A percentile compares a stretch with the other conserved stretches of the same genome.
Evolutionary conservation across 208 protist species (phyloP).

Genomic region (Leishmania aethiopica): DNA sequence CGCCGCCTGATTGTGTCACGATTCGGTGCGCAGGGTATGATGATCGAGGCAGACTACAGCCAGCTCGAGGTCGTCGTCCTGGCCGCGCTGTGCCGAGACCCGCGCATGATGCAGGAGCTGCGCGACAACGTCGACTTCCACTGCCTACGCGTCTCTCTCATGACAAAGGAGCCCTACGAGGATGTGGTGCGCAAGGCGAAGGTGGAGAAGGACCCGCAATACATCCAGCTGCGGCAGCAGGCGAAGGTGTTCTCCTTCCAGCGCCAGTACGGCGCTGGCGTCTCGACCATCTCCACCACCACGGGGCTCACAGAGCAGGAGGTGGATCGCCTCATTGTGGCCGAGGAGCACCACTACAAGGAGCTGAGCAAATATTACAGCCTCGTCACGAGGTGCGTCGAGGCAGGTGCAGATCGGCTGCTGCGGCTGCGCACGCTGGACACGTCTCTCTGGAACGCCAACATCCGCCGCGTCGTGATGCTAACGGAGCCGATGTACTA

Average conservation of each 20-base stretch:
- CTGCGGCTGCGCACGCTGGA: slow-evolving; percentile 80
- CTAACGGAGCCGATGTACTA: slow-evolving; percentile 85
- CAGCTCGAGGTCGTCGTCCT: slow-evolving; percentile 92
- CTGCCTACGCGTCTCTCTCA: slow-evolving; percentile 85
- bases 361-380: slow-evolving; percentile 80
- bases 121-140: slow-evolving; percentile 90
- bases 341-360: slow-evolving; percentile 89
- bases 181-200: slow-evolving; percentile 87
- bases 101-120: slow-evolving; percentile 88
- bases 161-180: slow-evolving; percentile 92
- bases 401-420: slow-evolving; percentile 70
- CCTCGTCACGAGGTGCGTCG: slow-evolving; percentile 81
- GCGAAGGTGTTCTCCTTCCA: slow-evolving; percentile 94
- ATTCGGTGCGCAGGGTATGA: slow-evolving; percentile 78
- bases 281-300: slow-evolving; percentile 80
- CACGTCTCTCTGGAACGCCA: slow-evolving; percentile 54
- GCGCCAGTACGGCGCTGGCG: slow-evolving; percentile 89
- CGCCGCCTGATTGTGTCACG: slow-evolving; percentile 82
- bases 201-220: slow-evolving; percentile 77
- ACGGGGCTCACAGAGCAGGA: slow-evolving; percentile 88
- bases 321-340: slow-evolving; percentile 82
- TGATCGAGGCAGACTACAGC: slow-evolving; percentile 93
- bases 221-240: slow-evolving; percentile 91
- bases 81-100: slow-evolving; percentile 85
- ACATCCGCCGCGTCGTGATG: slow-evolving; percentile 73